Evolutionary conservation across 257 asterid genomes (phyloP).

Genomic region (Cinchona pubescens): DNA sequence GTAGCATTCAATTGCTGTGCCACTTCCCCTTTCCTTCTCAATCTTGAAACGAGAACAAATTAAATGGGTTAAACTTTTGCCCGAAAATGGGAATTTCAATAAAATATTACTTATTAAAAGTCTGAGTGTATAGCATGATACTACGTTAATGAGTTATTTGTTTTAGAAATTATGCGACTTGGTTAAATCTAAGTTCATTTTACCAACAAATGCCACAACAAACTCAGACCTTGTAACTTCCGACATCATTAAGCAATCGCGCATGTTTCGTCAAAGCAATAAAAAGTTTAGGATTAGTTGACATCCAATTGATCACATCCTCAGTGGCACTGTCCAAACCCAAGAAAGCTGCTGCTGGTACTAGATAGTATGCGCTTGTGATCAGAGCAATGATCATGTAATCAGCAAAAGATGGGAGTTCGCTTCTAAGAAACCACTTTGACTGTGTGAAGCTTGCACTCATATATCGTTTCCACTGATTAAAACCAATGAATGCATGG

Average conservation of each 20-base stretch:
- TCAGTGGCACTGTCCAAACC: background rate
- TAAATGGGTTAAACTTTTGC: background rate
- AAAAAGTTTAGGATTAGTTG: background rate
- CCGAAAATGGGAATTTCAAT: too few species aligned
- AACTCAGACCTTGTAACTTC: background rate
- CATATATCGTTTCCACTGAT: slow-evolving; percentile 7
- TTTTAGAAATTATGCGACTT: background rate
- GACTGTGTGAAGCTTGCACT: slow-evolving; percentile 40
- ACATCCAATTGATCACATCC: background rate
- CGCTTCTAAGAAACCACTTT: slow-evolving; percentile 43
- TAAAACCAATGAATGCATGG: background rate
- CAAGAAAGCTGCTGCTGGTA: slow-evolving; percentile 26
- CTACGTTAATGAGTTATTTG: too few species aligned
- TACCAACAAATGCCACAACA: background rate
- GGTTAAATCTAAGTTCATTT: background rate
- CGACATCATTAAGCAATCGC: background rate
- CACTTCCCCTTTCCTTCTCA: background rate
- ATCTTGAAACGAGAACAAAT: background rate
- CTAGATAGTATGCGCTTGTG: slow-evolving; percentile 36
- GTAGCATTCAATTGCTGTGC: slow-evolving; percentile 33
- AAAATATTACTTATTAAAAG: too few species aligned
- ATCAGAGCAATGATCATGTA: slow-evolving; percentile 36
- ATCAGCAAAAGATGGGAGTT: slow-evolving; percentile 40
- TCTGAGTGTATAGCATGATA: too few species aligned
- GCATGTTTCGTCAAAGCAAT: background rate